Evolutionary conservation across 192 early-diverging fungal species (phyloP), one percentile per base, ranked within the genome.

Genomic region (Entomortierella chlamydospora): DNA sequence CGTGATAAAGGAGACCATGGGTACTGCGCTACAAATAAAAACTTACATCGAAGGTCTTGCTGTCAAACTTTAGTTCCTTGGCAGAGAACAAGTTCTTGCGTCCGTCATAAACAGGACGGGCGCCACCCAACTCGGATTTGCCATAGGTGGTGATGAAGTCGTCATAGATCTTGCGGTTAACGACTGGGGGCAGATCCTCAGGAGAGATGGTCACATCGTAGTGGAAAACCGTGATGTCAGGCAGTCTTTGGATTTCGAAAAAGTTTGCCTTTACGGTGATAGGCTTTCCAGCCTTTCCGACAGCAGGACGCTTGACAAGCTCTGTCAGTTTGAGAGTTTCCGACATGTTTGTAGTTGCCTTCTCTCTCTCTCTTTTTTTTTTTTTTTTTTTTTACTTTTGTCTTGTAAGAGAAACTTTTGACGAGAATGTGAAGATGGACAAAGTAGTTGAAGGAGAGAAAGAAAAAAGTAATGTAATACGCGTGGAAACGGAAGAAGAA

Each of bases 151-250:
- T 84, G 50, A 90, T 88, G 84, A 92, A 90, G 20, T 86, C 55
- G 50, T 93, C 84, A 70, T 86, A 95, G 12, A 95, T 81, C 42
- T 89, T 82, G 18, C 91, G 58, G 70, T 92, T 90, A 28, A 95
- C 89, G 0, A 88, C 88, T 5, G 91, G 89, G 17, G 94, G 93
- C 17, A 93, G 45, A 17, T 47, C 92, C 37, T 93, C 90, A 15
- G 95, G 93, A 8, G 70, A 68, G 29, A 98, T 87, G 3, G 83
- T 86, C 13, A 98, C 84, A 71, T 95, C 93, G 81, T 96, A 98
- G 64, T 97, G 97, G 80, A 93, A 86, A 29, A 98, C 89, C 0
- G 84, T 85, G 1, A 64, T 78, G n/a, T 87, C 71, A 4, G 91
- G 88, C n/a, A 92, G 87, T 49, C 87, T 82, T 31, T 58, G 77